Evolutionary conservation across 1,139 yeast genomes (phyloP).

Genomic region (Debaryomyces udenii): DNA sequence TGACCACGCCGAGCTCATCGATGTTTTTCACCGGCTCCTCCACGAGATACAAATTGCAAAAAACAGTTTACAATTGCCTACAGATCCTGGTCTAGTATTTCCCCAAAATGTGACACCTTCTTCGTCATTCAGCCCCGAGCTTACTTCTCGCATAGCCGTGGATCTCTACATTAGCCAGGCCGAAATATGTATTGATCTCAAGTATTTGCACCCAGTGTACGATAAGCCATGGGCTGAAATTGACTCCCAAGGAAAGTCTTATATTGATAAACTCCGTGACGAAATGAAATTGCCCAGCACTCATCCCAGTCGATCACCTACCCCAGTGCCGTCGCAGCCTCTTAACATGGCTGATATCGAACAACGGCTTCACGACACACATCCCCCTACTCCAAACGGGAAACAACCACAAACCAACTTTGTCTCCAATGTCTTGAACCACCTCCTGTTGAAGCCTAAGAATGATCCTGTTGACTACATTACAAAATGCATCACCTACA

Average conservation of each 20-base stretch:
- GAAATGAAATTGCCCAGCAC: slow-evolving; percentile 40
- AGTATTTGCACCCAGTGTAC: slow-evolving; percentile 37
- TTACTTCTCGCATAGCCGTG: slow-evolving; percentile 35
- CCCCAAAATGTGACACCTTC: slow-evolving; percentile 37
- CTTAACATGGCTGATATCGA: slow-evolving; percentile 25
- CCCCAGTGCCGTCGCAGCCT: slow-evolving; percentile 17
- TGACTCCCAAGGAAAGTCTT: slow-evolving; percentile 38
- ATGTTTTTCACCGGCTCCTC: slow-evolving; percentile 30
- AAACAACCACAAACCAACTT: slow-evolving; percentile 14
- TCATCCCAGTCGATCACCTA: slow-evolving; percentile 12
- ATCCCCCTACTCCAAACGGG: slow-evolving; percentile 1
- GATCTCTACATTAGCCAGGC: slow-evolving; percentile 50
- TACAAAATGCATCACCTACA: slow-evolving; percentile 48
- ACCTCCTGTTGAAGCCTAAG: slow-evolving; percentile 35
- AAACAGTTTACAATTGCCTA: slow-evolving; percentile 42
- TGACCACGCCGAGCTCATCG: slow-evolving; percentile 26
- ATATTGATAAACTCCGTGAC: slow-evolving; percentile 45
- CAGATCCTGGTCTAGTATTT: slow-evolving; percentile 45
- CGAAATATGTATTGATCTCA: slow-evolving; percentile 47
- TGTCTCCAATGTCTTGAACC: slow-evolving; percentile 31
- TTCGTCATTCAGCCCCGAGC: slow-evolving; percentile 35
- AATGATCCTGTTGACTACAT: slow-evolving; percentile 46
- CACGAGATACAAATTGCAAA: slow-evolving; percentile 38
- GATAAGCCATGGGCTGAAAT: slow-evolving; percentile 49
- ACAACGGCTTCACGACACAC: slow-evolving; percentile 14